phyloP scores from a whole-genome alignment of 1,284 basidiomycete genomes.

The Trametes versicolor region DNA sequence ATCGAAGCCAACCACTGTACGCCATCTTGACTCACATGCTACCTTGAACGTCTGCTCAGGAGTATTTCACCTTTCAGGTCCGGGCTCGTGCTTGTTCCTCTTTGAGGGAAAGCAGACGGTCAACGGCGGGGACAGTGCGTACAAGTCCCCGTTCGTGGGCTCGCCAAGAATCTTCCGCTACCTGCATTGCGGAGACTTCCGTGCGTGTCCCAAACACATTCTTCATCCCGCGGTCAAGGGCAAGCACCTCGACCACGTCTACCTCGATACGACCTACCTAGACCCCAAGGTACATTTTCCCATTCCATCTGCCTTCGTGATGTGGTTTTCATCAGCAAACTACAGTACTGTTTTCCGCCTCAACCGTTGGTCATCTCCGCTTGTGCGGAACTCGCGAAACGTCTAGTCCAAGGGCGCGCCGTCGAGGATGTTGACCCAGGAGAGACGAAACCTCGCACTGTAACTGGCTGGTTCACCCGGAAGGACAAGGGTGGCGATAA shows the following conservation, averaged over 20 bases:
- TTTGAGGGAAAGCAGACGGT: constrained; percentile 93
- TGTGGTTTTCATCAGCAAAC: neutral
- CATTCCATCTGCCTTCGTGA: neutral
- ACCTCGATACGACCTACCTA: constrained; percentile 97
- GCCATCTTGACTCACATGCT: constrained; percentile 28
- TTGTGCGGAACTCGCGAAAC: constrained; percentile 84
- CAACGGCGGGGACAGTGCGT: constrained; percentile 84
- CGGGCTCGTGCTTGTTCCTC: constrained; percentile 93
- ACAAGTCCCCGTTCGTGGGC: constrained; percentile 78
- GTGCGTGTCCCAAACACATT: constrained; percentile 87
- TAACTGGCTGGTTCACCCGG: constrained; percentile 43
- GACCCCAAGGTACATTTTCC: constrained; percentile 75
- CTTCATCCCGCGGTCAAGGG: constrained; percentile 84
- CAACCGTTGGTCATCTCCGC: constrained; percentile 93
- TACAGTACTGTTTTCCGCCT: constrained; percentile 92
- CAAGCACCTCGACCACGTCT: constrained; percentile 87
- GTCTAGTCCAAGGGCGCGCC: constrained; percentile 56
- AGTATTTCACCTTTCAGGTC: constrained; percentile 55
- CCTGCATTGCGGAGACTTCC: constrained; percentile 96
- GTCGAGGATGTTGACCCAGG: constrained; percentile 39
- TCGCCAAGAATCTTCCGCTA: constrained; percentile 83
- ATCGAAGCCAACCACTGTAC: constrained; percentile 97
- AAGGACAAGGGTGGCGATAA: constrained; percentile 26
- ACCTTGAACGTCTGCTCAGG: neutral
- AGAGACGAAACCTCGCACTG: constrained; percentile 39